A percentile compares a stretch with the other conserved stretches of the same genome.
Conservation (phyloP, 2,329 filamentous ascomycete species). For the Huntiella decipiens region DNA sequence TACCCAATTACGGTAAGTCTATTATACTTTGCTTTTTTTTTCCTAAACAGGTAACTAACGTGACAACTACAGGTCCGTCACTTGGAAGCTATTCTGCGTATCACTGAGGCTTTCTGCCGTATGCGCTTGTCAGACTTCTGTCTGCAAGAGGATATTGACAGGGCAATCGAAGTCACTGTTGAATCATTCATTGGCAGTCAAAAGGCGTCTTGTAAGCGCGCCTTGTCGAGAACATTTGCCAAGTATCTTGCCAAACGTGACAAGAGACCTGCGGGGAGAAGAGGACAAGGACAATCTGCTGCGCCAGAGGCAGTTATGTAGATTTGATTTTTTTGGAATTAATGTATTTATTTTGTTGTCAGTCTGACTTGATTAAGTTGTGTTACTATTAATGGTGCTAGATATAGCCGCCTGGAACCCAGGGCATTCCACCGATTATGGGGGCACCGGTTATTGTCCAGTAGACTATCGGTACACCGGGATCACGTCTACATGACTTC, state of each 20-base stretch:
- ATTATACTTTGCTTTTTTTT: slow-evolving; percentile 2
- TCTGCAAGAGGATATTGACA: slow-evolving; percentile 75
- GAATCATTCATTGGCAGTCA: slow-evolving; percentile 92
- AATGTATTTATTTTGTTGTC: background rate
- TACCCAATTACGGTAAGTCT: slow-evolving; percentile 86
- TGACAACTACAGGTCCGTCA: slow-evolving; percentile 58
- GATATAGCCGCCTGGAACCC: slow-evolving; percentile 10
- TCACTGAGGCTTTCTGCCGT: slow-evolving; percentile 83
- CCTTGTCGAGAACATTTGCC: slow-evolving; percentile 79
- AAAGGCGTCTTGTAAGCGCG: slow-evolving; percentile 96
- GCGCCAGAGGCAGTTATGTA: slow-evolving; percentile 7
- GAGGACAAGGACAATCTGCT: background rate
- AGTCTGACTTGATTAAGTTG: background rate
- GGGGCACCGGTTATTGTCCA: slow-evolving; percentile 6
- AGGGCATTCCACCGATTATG: slow-evolving; percentile 5
- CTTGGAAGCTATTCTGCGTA: slow-evolving; percentile 92
- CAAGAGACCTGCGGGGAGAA: slow-evolving; percentile 6
- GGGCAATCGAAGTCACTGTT: slow-evolving; percentile 89
- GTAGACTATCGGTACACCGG: slow-evolving; percentile 6
- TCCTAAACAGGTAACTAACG: background rate
- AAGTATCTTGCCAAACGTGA: slow-evolving; percentile 58
- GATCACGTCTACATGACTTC: slow-evolving; percentile 2
- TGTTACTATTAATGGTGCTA: background rate
- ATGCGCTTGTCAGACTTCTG: slow-evolving; percentile 98
- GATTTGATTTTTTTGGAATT: background rate